Conservation (phyloP, 371 early-diverging fungal genomes). For the Mortierella sp. region DNA sequence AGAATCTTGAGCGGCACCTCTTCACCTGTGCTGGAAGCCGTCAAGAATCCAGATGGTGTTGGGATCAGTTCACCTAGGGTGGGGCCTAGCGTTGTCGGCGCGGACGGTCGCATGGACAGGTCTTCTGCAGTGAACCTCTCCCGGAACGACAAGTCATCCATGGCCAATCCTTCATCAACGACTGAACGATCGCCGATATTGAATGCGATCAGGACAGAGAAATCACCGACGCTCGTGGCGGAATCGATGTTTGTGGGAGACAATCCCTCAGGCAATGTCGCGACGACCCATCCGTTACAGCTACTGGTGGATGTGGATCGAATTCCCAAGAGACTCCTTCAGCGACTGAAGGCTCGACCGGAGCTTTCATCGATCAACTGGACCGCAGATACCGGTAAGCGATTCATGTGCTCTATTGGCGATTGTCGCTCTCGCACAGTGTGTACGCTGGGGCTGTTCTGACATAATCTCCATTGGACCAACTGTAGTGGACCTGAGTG, state of each 20-base stretch:
- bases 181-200: slow-evolving; percentile 33
- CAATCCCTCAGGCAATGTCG: slow-evolving; percentile 1
- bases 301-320: slow-evolving; percentile 42
- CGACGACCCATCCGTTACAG: background rate
- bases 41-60: slow-evolving; percentile 22
- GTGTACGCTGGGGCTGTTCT: no score
- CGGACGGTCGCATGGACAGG: slow-evolving; percentile 11
- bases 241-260: slow-evolving; percentile 10
- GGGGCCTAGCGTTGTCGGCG: slow-evolving; percentile 11
- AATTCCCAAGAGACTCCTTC: slow-evolving; percentile 44
- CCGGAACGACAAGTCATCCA: slow-evolving; percentile 4
- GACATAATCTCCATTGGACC: background rate
- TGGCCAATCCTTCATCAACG: slow-evolving; percentile 1
- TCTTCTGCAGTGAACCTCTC: slow-evolving; percentile 2
- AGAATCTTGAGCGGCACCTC: slow-evolving; percentile 25
- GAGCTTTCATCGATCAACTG: slow-evolving; percentile 39
- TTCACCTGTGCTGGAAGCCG: slow-evolving; percentile 33
- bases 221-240: slow-evolving; percentile 20
- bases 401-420: background rate
- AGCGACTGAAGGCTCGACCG: slow-evolving; percentile 28
- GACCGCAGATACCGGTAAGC: slow-evolving; percentile 38
- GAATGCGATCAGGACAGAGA: slow-evolving; percentile 19
- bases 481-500: slow-evolving; percentile 34
- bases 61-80: slow-evolving; percentile 25
- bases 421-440: no score